Base-by-base conservation (phyloP, 164 flowering plant genomes). In the Piper betle region DNA sequence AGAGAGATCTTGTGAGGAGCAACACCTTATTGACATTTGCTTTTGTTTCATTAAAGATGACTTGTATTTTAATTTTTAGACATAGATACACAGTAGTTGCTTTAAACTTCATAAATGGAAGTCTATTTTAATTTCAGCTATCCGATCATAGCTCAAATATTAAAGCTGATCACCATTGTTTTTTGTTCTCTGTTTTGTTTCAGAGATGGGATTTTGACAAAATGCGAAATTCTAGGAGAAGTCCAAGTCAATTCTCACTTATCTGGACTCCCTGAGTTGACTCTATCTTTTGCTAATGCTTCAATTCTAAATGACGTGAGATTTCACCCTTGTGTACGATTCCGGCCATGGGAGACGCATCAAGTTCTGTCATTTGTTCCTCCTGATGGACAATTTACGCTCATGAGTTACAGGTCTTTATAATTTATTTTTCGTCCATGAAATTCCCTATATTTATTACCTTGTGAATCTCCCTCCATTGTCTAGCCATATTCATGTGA, bases 271-370 rank as follows among this genome's bases (percentile, higher is more conserved):
- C 99, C 99, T 54, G 97, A 93, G 74, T 79, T 93, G 84, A 86
- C 95, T 56, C 89, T 93, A 42, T 84, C 92, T 39, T 90, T 93
- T 75, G 81, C 86, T 57, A 93, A 93, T 58, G 85, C 97, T 58
- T 79, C 95, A 33, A 77, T 93, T 61, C 71, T 93, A 61, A 83
- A 90, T 72, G 99, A 93, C 71, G 92, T 88, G 69, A 77, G 92
- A 66, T 93, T 93, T 67, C 99, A 93, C 76, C 97, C 99, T 52
- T 85, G 99, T 69, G 95, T 93, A 54, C 87, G 99, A 59, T 89
- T 82, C 73, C 84, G 96, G 20, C 97, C 99, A 41, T 93, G 97
- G 97, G 99, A 93, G 66, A 81, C 92, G n/a, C 68, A 88, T 67
- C 94, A 90, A 69, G 78, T 90, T 62, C 70, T 93, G 57, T 90